A percentile compares a stretch with the other conserved stretches of the same genome.
Evolutionary conservation across 352 stramenopile species (phyloP).

Genomic region (Phytopythium helicoides): DNA sequence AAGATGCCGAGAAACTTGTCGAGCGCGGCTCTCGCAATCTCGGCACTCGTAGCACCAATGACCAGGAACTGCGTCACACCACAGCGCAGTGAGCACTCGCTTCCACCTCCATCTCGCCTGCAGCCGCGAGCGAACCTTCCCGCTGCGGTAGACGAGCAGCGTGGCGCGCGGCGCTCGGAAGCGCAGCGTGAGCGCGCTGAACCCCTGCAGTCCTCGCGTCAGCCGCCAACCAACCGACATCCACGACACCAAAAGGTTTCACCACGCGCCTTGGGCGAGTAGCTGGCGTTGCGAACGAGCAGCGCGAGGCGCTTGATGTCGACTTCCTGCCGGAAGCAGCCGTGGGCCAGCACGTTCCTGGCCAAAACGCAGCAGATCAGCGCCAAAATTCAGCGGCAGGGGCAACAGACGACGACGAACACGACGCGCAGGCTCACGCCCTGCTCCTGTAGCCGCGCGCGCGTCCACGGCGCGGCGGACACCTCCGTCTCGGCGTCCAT

Average conservation of each 20-base stretch:
- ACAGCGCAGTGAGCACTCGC: background rate
- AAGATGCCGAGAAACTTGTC: conserved; percentile 62
- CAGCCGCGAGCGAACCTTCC: conserved; percentile 32
- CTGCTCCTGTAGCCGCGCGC: conserved; percentile 39
- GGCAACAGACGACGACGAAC: conserved; percentile 22
- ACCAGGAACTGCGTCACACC: conserved; percentile 51
- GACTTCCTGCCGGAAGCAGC: conserved; percentile 44
- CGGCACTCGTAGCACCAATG: conserved; percentile 39
- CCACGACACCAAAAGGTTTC: too few species aligned
- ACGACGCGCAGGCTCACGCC: conserved; percentile 56
- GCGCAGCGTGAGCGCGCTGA: conserved; percentile 63
- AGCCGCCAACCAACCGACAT: too few species aligned
- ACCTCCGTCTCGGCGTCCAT: background rate
- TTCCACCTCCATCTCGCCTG: too few species aligned
- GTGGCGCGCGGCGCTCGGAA: conserved; percentile 57
- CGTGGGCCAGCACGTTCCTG: conserved; percentile 67
- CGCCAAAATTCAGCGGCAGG: background rate
- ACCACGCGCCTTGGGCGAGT: conserved; percentile 52
- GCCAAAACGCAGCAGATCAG: conserved; percentile 1
- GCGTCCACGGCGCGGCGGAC: conserved; percentile 27
- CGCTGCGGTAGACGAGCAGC: conserved; percentile 59
- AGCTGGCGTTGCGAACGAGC: conserved; percentile 71
- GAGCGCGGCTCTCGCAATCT: conserved; percentile 35
- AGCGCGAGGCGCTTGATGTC: conserved; percentile 65
- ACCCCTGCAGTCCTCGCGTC: conserved; percentile 41